Conservation (phyloP, 129 eudicot genomes). For the Flaveria brownii region DNA sequence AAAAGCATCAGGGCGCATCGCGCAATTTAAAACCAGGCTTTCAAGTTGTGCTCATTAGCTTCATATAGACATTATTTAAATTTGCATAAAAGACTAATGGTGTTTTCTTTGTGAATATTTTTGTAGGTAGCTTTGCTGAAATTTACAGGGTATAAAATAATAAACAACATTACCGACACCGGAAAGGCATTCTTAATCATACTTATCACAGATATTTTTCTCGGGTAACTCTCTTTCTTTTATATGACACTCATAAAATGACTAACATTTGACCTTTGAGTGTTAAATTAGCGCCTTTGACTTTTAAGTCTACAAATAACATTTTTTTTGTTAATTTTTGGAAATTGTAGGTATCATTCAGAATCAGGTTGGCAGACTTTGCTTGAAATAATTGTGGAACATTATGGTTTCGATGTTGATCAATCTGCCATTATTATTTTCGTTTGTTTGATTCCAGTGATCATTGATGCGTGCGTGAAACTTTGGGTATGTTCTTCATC, state of each 20-base stretch:
- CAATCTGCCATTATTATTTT: conserved; percentile 72
- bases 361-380: conserved; percentile 95
- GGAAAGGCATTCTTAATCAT: conserved; percentile 94
- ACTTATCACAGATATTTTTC: conserved; percentile 79
- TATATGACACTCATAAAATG: neutral
- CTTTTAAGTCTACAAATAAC: neutral
- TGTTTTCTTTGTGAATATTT: conserved; percentile 9
- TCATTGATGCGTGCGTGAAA: conserved; percentile 86
- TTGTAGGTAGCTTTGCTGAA: conserved; percentile 95
- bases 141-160: conserved; percentile 91
- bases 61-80: neutral
- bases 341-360: conserved; percentile 82
- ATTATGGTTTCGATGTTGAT: conserved; percentile 89
- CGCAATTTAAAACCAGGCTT: neutral
- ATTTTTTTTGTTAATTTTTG: conserved; percentile 1
- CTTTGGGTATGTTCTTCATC: conserved; percentile 76
- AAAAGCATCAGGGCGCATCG: no score
- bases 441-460: conserved; percentile 76
- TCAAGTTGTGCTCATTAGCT: neutral
- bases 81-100: neutral
- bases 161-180: conserved; percentile 81
- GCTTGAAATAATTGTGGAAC: conserved; percentile 78
- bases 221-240: conserved; percentile 65
- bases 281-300: conserved; percentile 10
- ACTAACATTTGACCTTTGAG: conserved; percentile 13